Percentiles rank a stretch among this genome's conserved stretches.
phyloP scores from a whole-genome alignment of 257 asterid genomes.

The Solanum peruvianum region DNA sequence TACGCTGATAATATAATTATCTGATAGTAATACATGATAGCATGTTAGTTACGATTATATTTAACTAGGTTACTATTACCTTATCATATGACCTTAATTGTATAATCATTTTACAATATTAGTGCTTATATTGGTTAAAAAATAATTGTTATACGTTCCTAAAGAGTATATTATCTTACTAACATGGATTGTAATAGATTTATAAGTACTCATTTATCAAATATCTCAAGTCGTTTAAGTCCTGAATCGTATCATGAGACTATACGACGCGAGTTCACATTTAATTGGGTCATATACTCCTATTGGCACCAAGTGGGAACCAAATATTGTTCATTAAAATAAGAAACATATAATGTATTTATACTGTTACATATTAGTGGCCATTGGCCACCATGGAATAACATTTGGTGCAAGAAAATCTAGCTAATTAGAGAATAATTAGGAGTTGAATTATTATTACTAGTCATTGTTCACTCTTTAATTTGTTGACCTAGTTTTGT shows the following conservation, averaged over 20 bases:
- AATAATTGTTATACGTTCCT: no score
- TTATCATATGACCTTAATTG: not conserved
- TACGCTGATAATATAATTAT: not conserved
- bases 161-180: not conserved
- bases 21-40: not conserved
- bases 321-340: not conserved
- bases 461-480: not conserved
- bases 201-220: not conserved
- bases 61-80: not conserved
- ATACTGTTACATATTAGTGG: not conserved
- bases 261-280: fast-evolving
- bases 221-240: not conserved
- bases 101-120: not conserved
- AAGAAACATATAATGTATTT: not conserved
- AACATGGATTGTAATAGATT: not conserved
- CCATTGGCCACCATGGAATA: not conserved
- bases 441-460: not conserved
- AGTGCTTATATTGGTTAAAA: not conserved
- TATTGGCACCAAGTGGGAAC: not conserved
- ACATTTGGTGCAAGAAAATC: not conserved
- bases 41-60: not conserved
- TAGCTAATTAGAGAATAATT: not conserved
- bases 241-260: not conserved
- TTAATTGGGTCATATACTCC: not conserved
- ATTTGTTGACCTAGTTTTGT: not conserved